These are phyloP conservation scores for Auxenochlorella pyrenoidosa DNA, from an alignment of 139 green algal genomes.

Conservation along the genomic window DNA sequence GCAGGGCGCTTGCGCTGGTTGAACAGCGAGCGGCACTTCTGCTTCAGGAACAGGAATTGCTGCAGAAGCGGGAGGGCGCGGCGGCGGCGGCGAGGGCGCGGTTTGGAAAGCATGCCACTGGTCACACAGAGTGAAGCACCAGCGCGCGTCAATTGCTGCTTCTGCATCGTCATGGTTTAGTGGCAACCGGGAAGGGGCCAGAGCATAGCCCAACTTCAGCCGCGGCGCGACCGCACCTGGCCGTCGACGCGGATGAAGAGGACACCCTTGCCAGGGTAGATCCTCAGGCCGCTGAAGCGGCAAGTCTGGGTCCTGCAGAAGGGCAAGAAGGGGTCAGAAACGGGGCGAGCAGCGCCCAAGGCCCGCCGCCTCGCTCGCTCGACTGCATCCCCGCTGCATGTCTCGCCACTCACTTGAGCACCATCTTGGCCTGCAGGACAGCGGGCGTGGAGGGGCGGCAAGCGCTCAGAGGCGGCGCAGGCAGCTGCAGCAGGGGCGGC, in stretches of 20 bases:
- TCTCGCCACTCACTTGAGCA: slow-evolving; percentile 37
- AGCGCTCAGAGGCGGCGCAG: background rate
- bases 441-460: background rate
- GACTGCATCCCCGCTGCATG: background rate
- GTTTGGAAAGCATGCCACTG: no score
- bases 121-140: no score
- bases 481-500: background rate
- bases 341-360: background rate
- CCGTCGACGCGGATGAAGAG: slow-evolving; percentile 92
- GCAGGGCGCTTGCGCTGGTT: slow-evolving; percentile 92
- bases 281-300: slow-evolving; percentile 98
- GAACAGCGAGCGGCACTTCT: slow-evolving; percentile 93
- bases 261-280: slow-evolving; percentile 96
- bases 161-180: no score
- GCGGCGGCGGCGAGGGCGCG: background rate
- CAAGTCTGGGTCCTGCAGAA: slow-evolving; percentile 84
- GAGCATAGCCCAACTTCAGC: background rate
- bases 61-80: slow-evolving; percentile 41
- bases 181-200: no score
- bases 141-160: no score
- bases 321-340: background rate
- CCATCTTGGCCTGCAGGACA: slow-evolving; percentile 19
- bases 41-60: slow-evolving; percentile 97
- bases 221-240: slow-evolving; percentile 65
- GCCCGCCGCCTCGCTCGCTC: background rate